These are phyloP conservation scores for Saturnispora halmiae DNA, from an alignment of 805 yeast species.

Conservation along the genomic window DNA sequence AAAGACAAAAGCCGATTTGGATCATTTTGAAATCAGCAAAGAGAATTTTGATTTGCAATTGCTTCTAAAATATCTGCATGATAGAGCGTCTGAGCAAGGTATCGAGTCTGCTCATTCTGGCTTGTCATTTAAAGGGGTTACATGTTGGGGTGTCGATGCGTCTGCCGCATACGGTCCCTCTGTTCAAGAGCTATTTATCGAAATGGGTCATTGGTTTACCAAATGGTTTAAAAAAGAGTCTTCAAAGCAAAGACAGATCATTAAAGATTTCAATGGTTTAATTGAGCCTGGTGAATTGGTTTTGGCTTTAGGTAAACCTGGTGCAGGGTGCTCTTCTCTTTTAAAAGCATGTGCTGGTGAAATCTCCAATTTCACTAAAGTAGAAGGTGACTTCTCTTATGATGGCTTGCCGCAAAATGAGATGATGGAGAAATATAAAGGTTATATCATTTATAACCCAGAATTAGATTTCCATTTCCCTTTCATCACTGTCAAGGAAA, in stretches of 20 bases:
- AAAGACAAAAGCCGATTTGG: conserved; percentile 38
- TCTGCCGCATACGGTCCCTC: conserved; percentile 45
- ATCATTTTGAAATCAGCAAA: conserved; percentile 35
- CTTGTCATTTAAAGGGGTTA: conserved; percentile 36
- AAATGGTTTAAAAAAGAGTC: conserved; percentile 27
- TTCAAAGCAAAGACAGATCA: conserved; percentile 29
- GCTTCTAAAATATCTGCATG: conserved; percentile 32
- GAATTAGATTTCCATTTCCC: conserved; percentile 71
- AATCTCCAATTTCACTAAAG: conserved; percentile 34
- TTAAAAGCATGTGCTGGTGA: conserved; percentile 54
- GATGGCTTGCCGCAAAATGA: conserved; percentile 54
- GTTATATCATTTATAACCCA: conserved; percentile 48
- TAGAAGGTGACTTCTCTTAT: conserved; percentile 48
- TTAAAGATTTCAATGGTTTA: conserved; percentile 35
- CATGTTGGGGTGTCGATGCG: conserved; percentile 42
- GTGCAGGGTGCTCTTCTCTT: conserved; percentile 72
- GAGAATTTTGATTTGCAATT: conserved; percentile 40
- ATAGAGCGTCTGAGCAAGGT: conserved; percentile 35
- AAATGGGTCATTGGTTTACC: conserved; percentile 24
- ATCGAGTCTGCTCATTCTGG: conserved; percentile 44
- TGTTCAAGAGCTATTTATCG: conserved; percentile 35
- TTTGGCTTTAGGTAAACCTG: conserved; percentile 64
- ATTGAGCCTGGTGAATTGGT: conserved; percentile 56
- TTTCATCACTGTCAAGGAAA: conserved; percentile 64
- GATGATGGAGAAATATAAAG: conserved; percentile 48